Conservation (phyloP, 2,329 filamentous ascomycete genomes). For the Apiospora saccharicola region DNA sequence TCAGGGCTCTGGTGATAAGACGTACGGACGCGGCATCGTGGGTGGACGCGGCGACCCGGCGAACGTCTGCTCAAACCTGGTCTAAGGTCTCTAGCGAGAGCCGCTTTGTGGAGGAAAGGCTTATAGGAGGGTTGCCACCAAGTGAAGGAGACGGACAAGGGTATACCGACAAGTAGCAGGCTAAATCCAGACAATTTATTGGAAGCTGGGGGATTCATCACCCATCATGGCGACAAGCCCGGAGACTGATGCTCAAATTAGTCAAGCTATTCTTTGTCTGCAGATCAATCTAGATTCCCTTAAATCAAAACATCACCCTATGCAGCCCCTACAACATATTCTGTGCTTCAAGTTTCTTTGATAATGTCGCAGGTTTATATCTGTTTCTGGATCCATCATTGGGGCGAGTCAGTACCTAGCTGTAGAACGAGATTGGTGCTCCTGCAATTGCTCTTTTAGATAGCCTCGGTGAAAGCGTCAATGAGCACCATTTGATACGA, state of each 20-base stretch:
- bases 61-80: background rate
- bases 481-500: too few relatives aligned
- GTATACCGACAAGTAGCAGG: too few relatives aligned
- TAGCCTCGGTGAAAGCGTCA: too few relatives aligned
- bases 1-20: slow-evolving; percentile 1
- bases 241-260: background rate
- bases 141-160: too few relatives aligned
- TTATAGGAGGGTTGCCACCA: background rate
- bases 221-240: too few relatives aligned
- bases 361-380: background rate
- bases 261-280: background rate
- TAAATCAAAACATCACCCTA: too few relatives aligned
- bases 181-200: too few relatives aligned
- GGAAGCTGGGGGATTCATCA: too few relatives aligned
- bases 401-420: background rate
- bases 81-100: background rate
- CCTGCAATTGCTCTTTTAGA: too few relatives aligned
- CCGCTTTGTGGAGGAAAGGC: background rate
- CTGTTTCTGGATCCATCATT: background rate
- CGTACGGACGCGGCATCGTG: background rate
- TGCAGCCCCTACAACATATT: too few relatives aligned
- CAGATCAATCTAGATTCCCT: background rate
- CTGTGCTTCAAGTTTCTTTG: background rate
- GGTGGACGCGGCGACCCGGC: background rate
- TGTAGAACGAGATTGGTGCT: background rate